Evolutionary conservation across 352 stramenopile species (phyloP), one percentile per base, ranked within the genome.

Genomic region (Pythium oligandrum): DNA sequence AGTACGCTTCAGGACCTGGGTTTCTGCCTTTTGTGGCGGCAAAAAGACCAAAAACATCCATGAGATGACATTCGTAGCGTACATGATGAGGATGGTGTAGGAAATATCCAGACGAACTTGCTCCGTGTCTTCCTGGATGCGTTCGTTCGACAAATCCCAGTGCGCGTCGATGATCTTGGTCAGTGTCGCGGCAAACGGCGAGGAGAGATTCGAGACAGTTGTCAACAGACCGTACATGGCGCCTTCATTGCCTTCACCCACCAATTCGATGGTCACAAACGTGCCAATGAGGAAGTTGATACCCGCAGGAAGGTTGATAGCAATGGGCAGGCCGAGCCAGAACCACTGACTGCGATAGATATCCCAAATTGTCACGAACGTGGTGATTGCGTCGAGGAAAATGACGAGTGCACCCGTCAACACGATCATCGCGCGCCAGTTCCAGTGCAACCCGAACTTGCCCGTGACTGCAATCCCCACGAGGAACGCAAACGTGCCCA

Each of bases 141-240:
- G 39, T 47, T 48, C 42, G 32, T 31, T 61, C 12, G 45, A 45
- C 2, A 70, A 35, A 30, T 55, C 39, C 12, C 63, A 57, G 17
- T 31, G 39, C n/a, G 45, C 42, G 42, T 62, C 37, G 4, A 63
- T 31, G 43, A 49, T 51, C 48, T 70, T 70, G n/a, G 59, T 37
- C 34, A 59, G 46, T 11, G 49, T 69, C 8, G 26, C 40, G 10
- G 48, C 56, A 37, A 72, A 63, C 17, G 57, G 48, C 6, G 26
- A 10, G 4, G 57, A 55, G 3, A 70, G 40, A 50, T 70, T 72
- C 31, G 37, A 40, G 12, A 70, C 55, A 3, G 64, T 69, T 12
- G 64, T 72, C 11, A 69, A n/a, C 6, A 72, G 51, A 6, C 61
- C 60, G 39, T 70, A 72, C n/a, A 70, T 26, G 39, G 55, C 59